Evolutionary conservation across 176 grass and related monocot species (phyloP).

Genomic region (Poa pratensis): DNA sequence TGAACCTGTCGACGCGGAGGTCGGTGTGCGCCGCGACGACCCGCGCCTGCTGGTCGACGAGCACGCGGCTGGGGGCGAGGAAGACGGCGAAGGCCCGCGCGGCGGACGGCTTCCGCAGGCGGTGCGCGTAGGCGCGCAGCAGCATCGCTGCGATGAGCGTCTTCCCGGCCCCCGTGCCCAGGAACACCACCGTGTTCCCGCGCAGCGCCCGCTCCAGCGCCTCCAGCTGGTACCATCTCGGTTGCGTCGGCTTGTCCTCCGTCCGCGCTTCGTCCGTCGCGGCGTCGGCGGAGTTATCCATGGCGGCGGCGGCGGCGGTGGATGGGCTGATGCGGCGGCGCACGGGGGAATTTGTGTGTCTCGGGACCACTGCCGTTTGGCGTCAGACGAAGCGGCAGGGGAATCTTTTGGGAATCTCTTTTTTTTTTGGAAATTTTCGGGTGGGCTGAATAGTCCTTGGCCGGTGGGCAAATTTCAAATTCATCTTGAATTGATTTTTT

Average conservation of each 20-base stretch:
- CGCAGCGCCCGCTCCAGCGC: constrained; percentile 74
- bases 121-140: constrained; percentile 62
- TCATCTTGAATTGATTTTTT: too few species aligned
- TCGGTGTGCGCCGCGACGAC: constrained; percentile 68
- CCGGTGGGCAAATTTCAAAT: too few species aligned
- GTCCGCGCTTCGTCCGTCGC: background rate
- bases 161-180: constrained; percentile 81
- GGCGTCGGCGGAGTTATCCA: too few species aligned
- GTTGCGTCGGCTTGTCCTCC: constrained; percentile 35
- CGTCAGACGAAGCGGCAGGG: constrained; percentile 8
- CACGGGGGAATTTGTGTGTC: background rate
- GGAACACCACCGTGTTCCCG: constrained; percentile 73
- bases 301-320: background rate
- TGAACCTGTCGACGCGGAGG: constrained; percentile 64
- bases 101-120: constrained; percentile 49
- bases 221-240: constrained; percentile 78
- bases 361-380: background rate
- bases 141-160: constrained; percentile 87
- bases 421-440: too few species aligned
- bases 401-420: too few species aligned
- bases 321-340: background rate
- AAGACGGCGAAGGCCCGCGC: constrained; percentile 60
- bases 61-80: constrained; percentile 76
- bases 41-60: constrained; percentile 76
- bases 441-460: too few species aligned